Evolutionary conservation across 352 stramenopile genomes (phyloP), one percentile per base, ranked within the genome.

Genomic region (Phytophthora ramorum): DNA sequence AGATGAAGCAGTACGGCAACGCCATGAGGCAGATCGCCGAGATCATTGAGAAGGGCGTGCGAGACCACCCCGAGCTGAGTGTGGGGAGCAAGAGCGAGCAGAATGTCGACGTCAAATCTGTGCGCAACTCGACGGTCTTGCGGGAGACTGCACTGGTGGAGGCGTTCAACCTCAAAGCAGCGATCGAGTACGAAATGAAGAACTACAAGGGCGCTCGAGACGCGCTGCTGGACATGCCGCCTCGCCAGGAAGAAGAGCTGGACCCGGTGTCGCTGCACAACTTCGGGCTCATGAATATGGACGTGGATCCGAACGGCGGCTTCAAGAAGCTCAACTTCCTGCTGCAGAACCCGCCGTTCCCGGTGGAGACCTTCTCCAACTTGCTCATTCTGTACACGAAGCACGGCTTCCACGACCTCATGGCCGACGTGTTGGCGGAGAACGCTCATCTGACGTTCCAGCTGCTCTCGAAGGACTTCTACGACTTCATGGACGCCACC

Each of bases 261-360:
- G 97, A 99, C 65, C 85, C 95, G 0, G 95, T 95, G 7, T 93
- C 84, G n/a, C 68, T 95, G 43, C 87, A 95, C 74, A 95, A 95
- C 64, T 84, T 96, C 63, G 96, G 84, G 0, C 84, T 99, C 26
- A 93, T 99, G 76, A 94, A 98, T 71, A 97, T 98, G 83, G 91
- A 98, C 20, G 78, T 97, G 40, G 93, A 99, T 59, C 93, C 95
- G 16, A 95, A 90, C 35, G 82, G 81, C 17, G 93, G 91, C 51
- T 98, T 98, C 70, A 92, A 98, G 69, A 99, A 99, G 67, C 81
- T 99, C 47, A 98, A 97, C 55, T 98, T 97, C 43, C 53, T 99
- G n/a, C 68, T 99, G 45, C 77, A 90, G 34, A 97, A 98, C 70
- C 91, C 94, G 17, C 93, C 96, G 16, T 98, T 98, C 65, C 96